Percentiles rank a stretch among this genome's conserved stretches.
phyloP scores from a whole-genome alignment of 164 flowering plant species.

The Paratinospora sagittata region DNA sequence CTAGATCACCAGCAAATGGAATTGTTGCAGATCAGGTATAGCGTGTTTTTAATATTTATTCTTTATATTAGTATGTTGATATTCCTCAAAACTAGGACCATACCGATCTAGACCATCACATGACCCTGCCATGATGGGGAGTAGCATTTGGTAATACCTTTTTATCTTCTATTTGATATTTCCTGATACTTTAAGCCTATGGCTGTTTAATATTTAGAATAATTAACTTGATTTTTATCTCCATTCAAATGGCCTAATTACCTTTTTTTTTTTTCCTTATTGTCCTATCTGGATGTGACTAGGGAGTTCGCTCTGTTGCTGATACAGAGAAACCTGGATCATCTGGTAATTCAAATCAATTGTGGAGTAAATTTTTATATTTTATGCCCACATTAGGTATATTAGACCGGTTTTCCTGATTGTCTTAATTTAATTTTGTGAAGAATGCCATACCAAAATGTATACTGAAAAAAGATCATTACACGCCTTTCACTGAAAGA shows the following conservation, averaged over 20 bases:
- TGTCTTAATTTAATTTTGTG: not conserved
- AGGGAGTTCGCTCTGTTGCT: constrained; percentile 60
- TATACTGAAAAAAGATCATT: too few relatives aligned
- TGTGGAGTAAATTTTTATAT: not conserved
- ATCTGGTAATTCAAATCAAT: constrained; percentile 42
- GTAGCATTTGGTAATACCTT: not conserved
- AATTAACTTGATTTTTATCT: not conserved
- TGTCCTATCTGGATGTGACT: constrained; percentile 12
- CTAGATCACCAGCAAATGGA: constrained; percentile 70
- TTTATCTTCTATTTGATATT: not conserved
- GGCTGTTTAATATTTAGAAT: not conserved
- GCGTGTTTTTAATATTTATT: not conserved
- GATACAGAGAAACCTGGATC: constrained; percentile 56
- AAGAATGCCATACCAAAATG: not conserved
- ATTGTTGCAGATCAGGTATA: constrained; percentile 73
- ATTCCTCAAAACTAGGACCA: not conserved
- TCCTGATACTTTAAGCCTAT: not conserved
- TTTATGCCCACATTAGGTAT: not conserved
- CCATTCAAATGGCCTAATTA: constrained; percentile 1
- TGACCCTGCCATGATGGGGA: not conserved
- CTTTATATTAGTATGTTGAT: not conserved
- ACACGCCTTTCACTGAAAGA: not conserved
- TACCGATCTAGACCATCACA: too few relatives aligned
- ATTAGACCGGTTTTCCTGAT: not conserved
- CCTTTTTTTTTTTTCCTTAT: not conserved